Evolutionary conservation across 495 filamentous ascomycete species (phyloP).

Genomic region (Lasiosphaeria ovina): DNA sequence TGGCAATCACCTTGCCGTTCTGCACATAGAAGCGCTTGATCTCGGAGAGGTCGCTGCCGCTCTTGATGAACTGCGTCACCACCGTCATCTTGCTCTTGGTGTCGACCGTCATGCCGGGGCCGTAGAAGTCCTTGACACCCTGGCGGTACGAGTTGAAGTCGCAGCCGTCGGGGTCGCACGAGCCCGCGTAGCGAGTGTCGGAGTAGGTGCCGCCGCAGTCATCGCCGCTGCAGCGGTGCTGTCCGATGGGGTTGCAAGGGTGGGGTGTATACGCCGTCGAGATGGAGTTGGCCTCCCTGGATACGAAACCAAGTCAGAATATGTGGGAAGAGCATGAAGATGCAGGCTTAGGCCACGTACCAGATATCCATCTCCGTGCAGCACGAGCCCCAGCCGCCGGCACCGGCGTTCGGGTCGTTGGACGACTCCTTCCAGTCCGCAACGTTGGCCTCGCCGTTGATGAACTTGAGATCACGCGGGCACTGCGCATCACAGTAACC

Average conservation of each 20-base stretch:
- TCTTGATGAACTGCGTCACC: constrained; percentile 64
- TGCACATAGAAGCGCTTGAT: constrained; percentile 71
- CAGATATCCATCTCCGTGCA: constrained; percentile 71
- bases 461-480: constrained; percentile 49
- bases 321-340: not conserved
- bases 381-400: constrained; percentile 61
- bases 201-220: constrained; percentile 49
- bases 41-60: constrained; percentile 49
- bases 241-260: constrained; percentile 57
- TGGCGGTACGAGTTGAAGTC: constrained; percentile 73
- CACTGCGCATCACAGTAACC: constrained; percentile 58
- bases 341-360: constrained; percentile 1
- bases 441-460: constrained; percentile 52
- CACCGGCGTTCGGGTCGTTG: constrained; percentile 57
- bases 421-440: constrained; percentile 57
- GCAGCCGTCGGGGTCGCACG: constrained; percentile 68
- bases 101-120: constrained; percentile 58
- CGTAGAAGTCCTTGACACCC: constrained; percentile 61
- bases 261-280: constrained; percentile 63
- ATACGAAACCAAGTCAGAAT: not conserved
- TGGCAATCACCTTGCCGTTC: constrained; percentile 58
- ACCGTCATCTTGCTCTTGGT: constrained; percentile 65
- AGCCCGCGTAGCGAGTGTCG: constrained; percentile 46
- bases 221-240: constrained; percentile 53
- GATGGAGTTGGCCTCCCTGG: constrained; percentile 58